Base-by-base conservation (phyloP, 345 rosid species). In the Hibiscus mutabilis region DNA sequence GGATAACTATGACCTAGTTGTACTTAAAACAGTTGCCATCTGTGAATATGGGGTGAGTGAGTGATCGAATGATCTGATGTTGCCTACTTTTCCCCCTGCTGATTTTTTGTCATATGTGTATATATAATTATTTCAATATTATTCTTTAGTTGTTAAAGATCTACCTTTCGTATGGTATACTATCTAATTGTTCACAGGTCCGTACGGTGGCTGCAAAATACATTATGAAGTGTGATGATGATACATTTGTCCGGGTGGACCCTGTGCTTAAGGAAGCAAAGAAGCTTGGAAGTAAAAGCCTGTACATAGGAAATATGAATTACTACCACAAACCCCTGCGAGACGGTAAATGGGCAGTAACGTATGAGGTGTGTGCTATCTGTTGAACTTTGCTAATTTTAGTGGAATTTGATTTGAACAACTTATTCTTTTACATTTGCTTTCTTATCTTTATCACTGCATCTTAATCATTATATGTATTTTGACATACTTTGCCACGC, bases 1-100 rank as follows among this genome's bases (percentile, higher is more conserved):
- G 97, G 99, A 95, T 76, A 88, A 89, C 74, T 95, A 95, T 75
- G 98, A 95, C 71, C 96, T 95, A 70, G 97, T 92, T 73, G 99
- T 90, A 3, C 80, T 95, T 57, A 95, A 95, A 81, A 95, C 99
- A 2, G 97, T 95, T 81, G 99, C 99, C 59, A 95, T 95, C 62
- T 92, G 97, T 6, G 98, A 92, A 84, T 92, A 89, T 79, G 97
- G 97, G 92, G 98, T 94, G 79, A 82, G 98, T 94, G 79, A 82
- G 87, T 74, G 47, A 24, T 73, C 19, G 60, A 24, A 52, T 27
- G 59, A 66, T 53, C 15, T 16, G 27, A n/a, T 25, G 8, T 14
- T 67, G 22, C 69, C 33, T 37, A 49, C 56, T 31, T 31, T 16
- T 33, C 62, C 15, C 11, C 12, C 46, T 61, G 24, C 51, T 27